phyloP scores from a whole-genome alignment of 2,329 filamentous ascomycete genomes.

The Ophiostoma australiae region DNA sequence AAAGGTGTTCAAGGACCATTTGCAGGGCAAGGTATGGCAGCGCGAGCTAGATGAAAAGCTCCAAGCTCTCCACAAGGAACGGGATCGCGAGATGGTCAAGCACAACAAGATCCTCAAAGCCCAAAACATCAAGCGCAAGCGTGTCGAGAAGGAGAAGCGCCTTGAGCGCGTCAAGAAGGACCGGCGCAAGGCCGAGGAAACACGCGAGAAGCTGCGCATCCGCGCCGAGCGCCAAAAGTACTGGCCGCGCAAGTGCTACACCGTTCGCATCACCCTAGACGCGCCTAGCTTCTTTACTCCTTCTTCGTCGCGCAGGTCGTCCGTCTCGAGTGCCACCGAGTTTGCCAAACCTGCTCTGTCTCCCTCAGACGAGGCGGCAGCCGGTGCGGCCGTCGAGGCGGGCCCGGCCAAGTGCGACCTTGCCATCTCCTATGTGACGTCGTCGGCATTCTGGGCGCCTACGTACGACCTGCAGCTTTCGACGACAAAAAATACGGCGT shows the following conservation, averaged over 20 bases:
- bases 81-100: constrained; percentile 31
- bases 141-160: constrained; percentile 21
- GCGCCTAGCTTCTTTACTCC: constrained; percentile 39
- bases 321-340: constrained; percentile 49
- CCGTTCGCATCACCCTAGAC: constrained; percentile 49
- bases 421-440: constrained; percentile 55
- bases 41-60: constrained; percentile 37
- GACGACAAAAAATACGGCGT: constrained; percentile 48
- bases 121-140: not conserved
- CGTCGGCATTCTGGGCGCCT: constrained; percentile 54
- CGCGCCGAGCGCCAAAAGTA: constrained; percentile 42
- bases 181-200: constrained; percentile 28
- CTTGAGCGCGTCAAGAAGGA: constrained; percentile 34
- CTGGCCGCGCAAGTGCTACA: constrained; percentile 49
- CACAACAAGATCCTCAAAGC: not conserved
- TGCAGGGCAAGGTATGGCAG: constrained; percentile 33
- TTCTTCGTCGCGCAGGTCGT: constrained; percentile 45
- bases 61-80: constrained; percentile 33
- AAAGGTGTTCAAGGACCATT: constrained; percentile 40
- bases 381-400: constrained; percentile 27
- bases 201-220: constrained; percentile 43
- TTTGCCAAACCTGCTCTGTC: constrained; percentile 49
- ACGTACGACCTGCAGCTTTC: constrained; percentile 60
- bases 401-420: constrained; percentile 41
- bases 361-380: constrained; percentile 41